Conservation (phyloP, 2,329 filamentous ascomycete genomes). For the Fusarium agapanthi region DNA sequence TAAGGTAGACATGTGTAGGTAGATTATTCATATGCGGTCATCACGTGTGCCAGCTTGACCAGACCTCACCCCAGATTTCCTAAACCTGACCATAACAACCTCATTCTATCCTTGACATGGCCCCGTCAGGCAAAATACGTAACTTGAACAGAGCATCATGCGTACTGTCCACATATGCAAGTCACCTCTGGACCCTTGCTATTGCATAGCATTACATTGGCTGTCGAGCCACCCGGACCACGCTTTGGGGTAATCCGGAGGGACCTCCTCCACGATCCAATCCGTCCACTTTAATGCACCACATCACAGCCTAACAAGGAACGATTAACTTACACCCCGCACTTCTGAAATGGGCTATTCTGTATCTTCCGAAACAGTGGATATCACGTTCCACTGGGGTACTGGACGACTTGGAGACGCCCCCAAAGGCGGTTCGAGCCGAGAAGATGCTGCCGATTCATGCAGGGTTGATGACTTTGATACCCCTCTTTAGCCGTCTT, state of each 20-base stretch:
- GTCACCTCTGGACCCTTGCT: constrained; percentile 12
- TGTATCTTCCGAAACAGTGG: constrained; percentile 21
- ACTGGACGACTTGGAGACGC: constrained; percentile 18
- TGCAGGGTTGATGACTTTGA: constrained; percentile 2
- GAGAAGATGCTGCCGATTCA: constrained; percentile 17
- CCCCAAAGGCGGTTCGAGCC: constrained; percentile 36
- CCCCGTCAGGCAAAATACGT: not conserved
- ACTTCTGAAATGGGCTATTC: constrained; percentile 19
- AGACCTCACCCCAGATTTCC: not conserved
- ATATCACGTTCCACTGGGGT: constrained; percentile 18
- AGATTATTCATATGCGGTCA: not conserved
- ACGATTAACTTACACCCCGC: constrained; percentile 24
- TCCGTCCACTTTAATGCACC: constrained; percentile 17
- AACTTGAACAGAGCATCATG: constrained; percentile 2
- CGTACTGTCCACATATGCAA: constrained; percentile 5
- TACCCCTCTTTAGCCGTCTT: not conserved
- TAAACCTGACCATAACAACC: not conserved
- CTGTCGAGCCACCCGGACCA: constrained; percentile 27
- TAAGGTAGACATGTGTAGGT: not conserved
- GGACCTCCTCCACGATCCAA: constrained; percentile 35
- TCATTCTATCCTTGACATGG: constrained; percentile 5
- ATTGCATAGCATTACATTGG: constrained; percentile 6
- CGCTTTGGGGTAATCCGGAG: constrained; percentile 40
- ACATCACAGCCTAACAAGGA: not conserved
- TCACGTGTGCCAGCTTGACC: constrained; percentile 25